Base-by-base conservation (phyloP, 306 rosid species). In the Chamaecrista fasciculata region DNA sequence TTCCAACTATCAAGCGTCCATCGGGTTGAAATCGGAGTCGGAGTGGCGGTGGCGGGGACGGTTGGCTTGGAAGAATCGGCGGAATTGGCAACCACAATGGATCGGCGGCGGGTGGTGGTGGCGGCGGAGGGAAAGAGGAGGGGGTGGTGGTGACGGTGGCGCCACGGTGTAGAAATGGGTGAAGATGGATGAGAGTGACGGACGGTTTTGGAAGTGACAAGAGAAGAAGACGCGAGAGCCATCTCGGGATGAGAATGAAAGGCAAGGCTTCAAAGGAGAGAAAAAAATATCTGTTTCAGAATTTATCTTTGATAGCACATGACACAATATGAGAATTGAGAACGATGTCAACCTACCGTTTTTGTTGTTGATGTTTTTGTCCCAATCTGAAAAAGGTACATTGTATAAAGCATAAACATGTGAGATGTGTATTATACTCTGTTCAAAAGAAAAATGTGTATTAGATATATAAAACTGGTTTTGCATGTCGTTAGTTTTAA, bases 1-100 rank as follows among this genome's bases (percentile, higher is more conserved):
- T 39, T 69, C 73, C 73, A 69, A 15, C 61, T 48, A 12, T 67
- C 61, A 4, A 34, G 72, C 15, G 61, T 1, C 72, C 72, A 67
- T 50, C 34, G 33, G 28, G 11, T 28, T 5, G 56, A 46, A 44
- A 46, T 46, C 11, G 39, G 56, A 14, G 8, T 5, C 26, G 69
- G 8, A 5, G 56, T 5, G 28, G 70, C 26, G 18, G 55, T n/a
- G 56, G 26, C 28, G 5, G 57, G 28, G 9, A 34, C 57, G 26
- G 42, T n/a, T 11, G 70, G 25, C 31, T 64, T 64, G 11, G 55
- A 15, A 4, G 53, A 25, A 0, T 65, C 70, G 0, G 55, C 56
- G 3, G 70, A 43, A 65, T 65, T 46, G 56, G 42, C 70, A 33
- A 46, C 70, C 4, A 65, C 25, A 11, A 28, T 19, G 26, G 33